Base-by-base conservation (phyloP, 2,329 filamentous ascomycete genomes). In the Trichothecium sympodiale region DNA sequence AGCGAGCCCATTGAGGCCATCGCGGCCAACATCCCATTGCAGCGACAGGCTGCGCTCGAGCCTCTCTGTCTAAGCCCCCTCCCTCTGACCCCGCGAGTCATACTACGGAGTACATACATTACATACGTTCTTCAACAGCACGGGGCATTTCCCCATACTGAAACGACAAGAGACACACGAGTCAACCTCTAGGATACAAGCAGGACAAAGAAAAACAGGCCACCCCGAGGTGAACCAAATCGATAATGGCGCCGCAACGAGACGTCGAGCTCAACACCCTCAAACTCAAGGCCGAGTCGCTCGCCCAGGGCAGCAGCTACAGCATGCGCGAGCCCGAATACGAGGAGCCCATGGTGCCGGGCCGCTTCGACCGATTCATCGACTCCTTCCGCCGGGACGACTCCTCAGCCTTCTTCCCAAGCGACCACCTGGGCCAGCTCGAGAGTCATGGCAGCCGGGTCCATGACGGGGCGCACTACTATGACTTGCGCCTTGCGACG, bases 331-430 rank as follows among this genome's bases (percentile, higher is more conserved):
- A 68, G 44, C 62, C 66, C 27, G 45, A 61, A 20, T 67, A 69
- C 49, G 59, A 62, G 29, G 57, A 62, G 8, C 53, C 56, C 30
- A 10, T 10, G 6, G 20, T 10, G 10, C 50, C 51, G 5, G 36
- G 17, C 28, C 51, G 56, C 41, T 46, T 64, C 40, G 52, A 52
- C 13, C 64, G 64, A 41, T 63, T 75, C 48, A 43, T 77, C 46
- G 71, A 80, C 55, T 69, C 71, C 54, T 82, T 83, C 62, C 71
- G 69, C 46, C 69, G 75, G 40, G 76, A 81, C 46, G 71, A 74
- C 7, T 54, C 55, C 44, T 57, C 61, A 37, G 61, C 59, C 39
- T 59, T 72, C 43, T 67, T 67, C 29, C 60, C 69, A 30, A 56
- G 57, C 42, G 56, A 64, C 41, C 60, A 61, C 28, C 53, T 65